Base-by-base conservation (phyloP, 768 basidiomycete genomes). In the Xanthoconium purpureum region DNA sequence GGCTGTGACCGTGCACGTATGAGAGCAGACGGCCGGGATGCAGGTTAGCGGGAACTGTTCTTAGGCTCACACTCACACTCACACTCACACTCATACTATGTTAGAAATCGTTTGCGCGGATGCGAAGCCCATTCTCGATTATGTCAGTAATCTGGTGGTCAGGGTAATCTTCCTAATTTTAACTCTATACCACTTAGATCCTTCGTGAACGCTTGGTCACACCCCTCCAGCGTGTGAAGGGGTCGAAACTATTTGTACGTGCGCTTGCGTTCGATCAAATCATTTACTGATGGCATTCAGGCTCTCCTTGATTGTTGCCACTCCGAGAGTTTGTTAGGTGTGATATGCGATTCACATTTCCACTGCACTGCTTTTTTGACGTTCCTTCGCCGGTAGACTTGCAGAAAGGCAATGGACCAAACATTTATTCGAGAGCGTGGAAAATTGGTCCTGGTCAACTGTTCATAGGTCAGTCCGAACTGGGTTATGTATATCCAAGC, bases 11-110 rank as follows among this genome's bases (percentile, higher is more conserved):
- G 67, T 3, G 74, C 69, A 28, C 45, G 52, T 6, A 66, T 55
- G 18, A 80, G 82, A 56, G 75, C 78, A n/a, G 77, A 81, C 50
- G 76, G 80, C 3, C 63, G 66, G 50, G 79, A 83, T 53, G 78
- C 78, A 65, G 80, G 83, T 82, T 3, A 55, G 62, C 50, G 7
- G 24, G 20, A 18, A 3, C 35, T 17, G 3, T 35, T 37, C 5
- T 18, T 28, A 6, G n/a, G 9, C 40, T 53, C 15, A 24, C 7
- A 1, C 17, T 24, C 18, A 15, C 33, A n/a, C n/a, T n/a, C n/a
- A n/a, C n/a, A n/a, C n/a, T n/a, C n/a, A n/a, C n/a, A 24, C 47
- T 61, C 38, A 58, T 9, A 6, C 11, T 33, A 14, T 20, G 10
- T 48, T 37, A 68, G 66, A 66, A 42, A 68, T 68, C 3, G 47